phyloP scores from a whole-genome alignment of 345 rosid genomes.

The Eucalyptus erythrocorys region DNA sequence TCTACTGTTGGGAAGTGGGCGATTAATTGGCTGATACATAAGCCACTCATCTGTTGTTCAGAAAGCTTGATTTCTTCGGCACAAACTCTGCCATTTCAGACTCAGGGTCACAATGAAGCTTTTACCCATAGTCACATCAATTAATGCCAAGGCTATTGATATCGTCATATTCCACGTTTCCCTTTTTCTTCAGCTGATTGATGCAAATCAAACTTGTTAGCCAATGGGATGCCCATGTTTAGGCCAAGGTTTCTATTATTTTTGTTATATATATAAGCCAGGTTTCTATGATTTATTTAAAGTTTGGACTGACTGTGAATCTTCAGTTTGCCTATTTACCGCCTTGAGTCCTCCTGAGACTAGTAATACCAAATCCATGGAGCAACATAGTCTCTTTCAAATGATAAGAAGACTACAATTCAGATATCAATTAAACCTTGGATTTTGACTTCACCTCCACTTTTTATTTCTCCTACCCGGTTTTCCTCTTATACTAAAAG shows the following conservation, averaged over 20 bases:
- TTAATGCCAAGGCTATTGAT: background rate
- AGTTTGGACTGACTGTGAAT: background rate
- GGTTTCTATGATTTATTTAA: background rate
- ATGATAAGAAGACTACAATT: background rate
- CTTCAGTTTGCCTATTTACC: background rate
- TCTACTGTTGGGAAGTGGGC: background rate
- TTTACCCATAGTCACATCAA: background rate
- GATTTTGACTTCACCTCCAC: background rate
- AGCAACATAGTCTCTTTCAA: background rate
- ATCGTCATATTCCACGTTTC: background rate
- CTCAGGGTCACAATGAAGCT: background rate
- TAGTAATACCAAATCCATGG: background rate
- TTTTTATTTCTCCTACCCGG: background rate
- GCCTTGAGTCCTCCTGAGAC: background rate
- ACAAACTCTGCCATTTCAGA: background rate
- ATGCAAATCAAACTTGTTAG: background rate
- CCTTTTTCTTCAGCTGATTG: background rate
- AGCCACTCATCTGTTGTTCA: background rate
- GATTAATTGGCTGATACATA: background rate
- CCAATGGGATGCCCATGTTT: background rate
- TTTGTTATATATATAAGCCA: background rate
- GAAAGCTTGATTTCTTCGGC: background rate
- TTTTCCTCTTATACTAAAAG: background rate
- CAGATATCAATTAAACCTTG: background rate
- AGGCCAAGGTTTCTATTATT: background rate